Conservation (phyloP, 176 grass and related monocot species). For the Saccharum spontaneum region DNA sequence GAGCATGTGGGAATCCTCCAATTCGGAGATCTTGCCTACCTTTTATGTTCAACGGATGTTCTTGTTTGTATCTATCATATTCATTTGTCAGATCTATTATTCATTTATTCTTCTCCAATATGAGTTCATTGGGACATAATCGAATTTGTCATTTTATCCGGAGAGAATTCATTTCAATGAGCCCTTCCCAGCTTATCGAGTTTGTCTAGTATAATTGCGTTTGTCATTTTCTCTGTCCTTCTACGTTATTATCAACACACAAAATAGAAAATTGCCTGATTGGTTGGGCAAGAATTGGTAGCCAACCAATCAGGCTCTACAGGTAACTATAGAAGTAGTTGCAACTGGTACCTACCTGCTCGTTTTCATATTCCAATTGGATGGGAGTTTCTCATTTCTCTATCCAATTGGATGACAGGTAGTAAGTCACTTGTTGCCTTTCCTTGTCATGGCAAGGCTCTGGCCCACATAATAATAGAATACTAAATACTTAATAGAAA, state of each 20-base stretch:
- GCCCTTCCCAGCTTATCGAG: background rate
- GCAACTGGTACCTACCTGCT: background rate
- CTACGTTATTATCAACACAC: background rate
- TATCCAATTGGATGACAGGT: background rate
- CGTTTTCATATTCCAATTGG: constrained; percentile 3
- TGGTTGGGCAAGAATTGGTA: too few species aligned
- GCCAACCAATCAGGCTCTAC: background rate
- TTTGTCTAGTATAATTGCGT: background rate
- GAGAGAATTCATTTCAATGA: background rate
- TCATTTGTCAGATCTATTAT: constrained; percentile 27
- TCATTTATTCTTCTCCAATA: background rate
- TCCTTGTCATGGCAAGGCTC: background rate
- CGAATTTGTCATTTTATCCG: background rate
- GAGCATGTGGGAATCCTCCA: background rate
- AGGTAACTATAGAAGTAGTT: background rate
- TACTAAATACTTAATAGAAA: background rate
- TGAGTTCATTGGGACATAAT: background rate
- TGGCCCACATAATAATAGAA: background rate
- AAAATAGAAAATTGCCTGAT: background rate
- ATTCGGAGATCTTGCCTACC: background rate
- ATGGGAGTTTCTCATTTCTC: background rate
- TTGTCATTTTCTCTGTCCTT: background rate
- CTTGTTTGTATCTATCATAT: background rate
- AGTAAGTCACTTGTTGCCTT: background rate
- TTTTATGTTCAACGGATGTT: background rate